Conservation (phyloP, 495 filamentous ascomycete genomes). For the Friedmanniomyces simplex region DNA sequence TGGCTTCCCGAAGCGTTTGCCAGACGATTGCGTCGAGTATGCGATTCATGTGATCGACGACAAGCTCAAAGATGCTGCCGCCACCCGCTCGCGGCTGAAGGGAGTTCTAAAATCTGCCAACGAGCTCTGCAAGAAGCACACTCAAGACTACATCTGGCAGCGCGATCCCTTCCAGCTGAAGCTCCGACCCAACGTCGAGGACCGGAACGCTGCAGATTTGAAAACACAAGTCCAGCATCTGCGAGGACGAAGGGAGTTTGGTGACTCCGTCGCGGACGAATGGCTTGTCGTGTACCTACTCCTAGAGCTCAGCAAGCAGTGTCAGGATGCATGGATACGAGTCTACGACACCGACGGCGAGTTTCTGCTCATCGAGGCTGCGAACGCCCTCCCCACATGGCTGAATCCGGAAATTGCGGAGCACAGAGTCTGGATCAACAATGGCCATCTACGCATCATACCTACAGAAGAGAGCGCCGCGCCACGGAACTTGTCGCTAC, state of each 20-base stretch:
- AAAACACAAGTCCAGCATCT: slow-evolving; percentile 9
- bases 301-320: slow-evolving; percentile 65
- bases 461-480: slow-evolving; percentile 36
- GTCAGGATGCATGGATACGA: slow-evolving; percentile 67
- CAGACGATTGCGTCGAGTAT: slow-evolving; percentile 86
- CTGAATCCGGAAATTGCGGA: slow-evolving; percentile 82
- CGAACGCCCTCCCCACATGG: slow-evolving; percentile 78
- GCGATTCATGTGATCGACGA: slow-evolving; percentile 60
- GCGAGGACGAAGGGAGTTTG: slow-evolving; percentile 47
- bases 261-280: slow-evolving; percentile 92
- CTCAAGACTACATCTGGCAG: slow-evolving; percentile 93
- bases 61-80: slow-evolving; percentile 36
- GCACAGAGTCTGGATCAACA: slow-evolving; percentile 57
- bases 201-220: background rate
- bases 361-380: slow-evolving; percentile 90
- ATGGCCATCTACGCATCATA: slow-evolving; percentile 63
- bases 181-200: slow-evolving; percentile 24
- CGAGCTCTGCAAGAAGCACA: slow-evolving; percentile 48
- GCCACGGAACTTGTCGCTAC: slow-evolving; percentile 41
- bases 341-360: slow-evolving; percentile 84
- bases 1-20: slow-evolving; percentile 61
- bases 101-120: slow-evolving; percentile 56
- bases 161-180: slow-evolving; percentile 62
- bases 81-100: slow-evolving; percentile 51
- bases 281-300: slow-evolving; percentile 92